Evolutionary conservation across 805 yeast genomes (phyloP).

Genomic region (Kodamaea nitidulidarum): DNA sequence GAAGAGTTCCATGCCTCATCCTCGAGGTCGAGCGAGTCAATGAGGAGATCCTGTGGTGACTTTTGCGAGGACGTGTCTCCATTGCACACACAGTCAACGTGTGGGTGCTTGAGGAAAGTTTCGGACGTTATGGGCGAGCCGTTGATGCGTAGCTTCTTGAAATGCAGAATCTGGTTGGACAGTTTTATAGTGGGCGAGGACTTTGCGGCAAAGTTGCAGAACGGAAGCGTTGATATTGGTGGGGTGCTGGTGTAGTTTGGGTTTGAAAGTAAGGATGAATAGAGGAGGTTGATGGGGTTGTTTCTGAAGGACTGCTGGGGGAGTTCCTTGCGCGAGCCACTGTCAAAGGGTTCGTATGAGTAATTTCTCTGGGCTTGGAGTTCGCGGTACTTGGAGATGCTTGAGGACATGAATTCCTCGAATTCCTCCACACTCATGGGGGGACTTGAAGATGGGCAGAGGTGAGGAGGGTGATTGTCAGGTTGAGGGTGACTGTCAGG

Average conservation of each 20-base stretch:
- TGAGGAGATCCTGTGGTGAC: conserved; percentile 10
- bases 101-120: conserved; percentile 11
- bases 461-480: no score
- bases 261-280: conserved; percentile 19
- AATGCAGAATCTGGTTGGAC: conserved; percentile 34
- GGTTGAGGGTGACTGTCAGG: no score
- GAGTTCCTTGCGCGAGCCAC: background rate
- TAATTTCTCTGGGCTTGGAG: conserved; percentile 16
- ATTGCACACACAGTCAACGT: conserved; percentile 6
- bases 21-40: conserved; percentile 12
- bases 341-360: background rate
- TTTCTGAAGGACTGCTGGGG: conserved; percentile 5
- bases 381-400: conserved; percentile 31
- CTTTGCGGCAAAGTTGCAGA: conserved; percentile 20
- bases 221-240: conserved; percentile 12
- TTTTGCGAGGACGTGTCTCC: background rate
- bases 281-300: conserved; percentile 27
- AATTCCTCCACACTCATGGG: conserved; percentile 21
- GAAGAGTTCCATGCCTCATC: conserved; percentile 24
- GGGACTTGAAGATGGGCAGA: no score
- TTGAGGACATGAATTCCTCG: conserved; percentile 30
- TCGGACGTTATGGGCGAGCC: conserved; percentile 33
- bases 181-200: conserved; percentile 37
- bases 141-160: conserved; percentile 40
- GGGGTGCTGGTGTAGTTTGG: conserved; percentile 12